phyloP scores from a whole-genome alignment of 345 rosid genomes.

The Salix arbutifolia region DNA sequence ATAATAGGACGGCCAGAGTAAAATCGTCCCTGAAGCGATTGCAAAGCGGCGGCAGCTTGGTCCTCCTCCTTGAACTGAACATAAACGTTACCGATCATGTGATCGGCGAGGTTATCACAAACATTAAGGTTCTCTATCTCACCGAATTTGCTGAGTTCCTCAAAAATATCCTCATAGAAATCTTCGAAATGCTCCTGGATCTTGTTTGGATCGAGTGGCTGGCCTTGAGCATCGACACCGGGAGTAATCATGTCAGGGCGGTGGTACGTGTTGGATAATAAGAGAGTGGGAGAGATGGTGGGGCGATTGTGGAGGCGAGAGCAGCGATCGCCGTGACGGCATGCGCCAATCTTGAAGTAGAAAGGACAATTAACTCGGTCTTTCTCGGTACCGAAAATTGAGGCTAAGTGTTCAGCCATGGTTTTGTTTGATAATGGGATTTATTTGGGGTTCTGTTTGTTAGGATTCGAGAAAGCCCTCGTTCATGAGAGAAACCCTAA shows the following conservation, averaged over 20 bases:
- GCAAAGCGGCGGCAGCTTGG: slow-evolving; percentile 77
- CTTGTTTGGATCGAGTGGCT: slow-evolving; percentile 62
- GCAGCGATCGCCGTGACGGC: slow-evolving; percentile 94
- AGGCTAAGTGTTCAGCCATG: slow-evolving; percentile 97
- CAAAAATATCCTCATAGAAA: slow-evolving; percentile 82
- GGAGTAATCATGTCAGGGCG: slow-evolving; percentile 92
- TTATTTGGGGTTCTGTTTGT: neutral
- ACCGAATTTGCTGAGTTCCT: slow-evolving; percentile 84
- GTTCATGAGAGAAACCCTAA: neutral
- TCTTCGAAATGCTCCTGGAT: slow-evolving; percentile 77
- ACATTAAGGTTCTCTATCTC: slow-evolving; percentile 81
- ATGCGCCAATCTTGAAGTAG: slow-evolving; percentile 86
- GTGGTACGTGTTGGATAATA: slow-evolving; percentile 78
- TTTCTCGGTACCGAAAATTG: slow-evolving; percentile 82
- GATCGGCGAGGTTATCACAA: slow-evolving; percentile 88
- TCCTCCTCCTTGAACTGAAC: slow-evolving; percentile 89
- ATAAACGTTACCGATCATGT: slow-evolving; percentile 88
- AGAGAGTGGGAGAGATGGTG: slow-evolving; percentile 70
- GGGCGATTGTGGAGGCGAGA: slow-evolving; percentile 83
- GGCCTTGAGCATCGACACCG: slow-evolving; percentile 62
- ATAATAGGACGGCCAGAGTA: slow-evolving; percentile 90
- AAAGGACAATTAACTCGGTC: slow-evolving; percentile 85
- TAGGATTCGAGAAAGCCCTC: neutral
- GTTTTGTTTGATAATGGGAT: neutral
- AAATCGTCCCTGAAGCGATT: slow-evolving; percentile 71